Evolutionary conservation across 805 yeast genomes (phyloP).

Genomic region (Suhomyces canberraensis): DNA sequence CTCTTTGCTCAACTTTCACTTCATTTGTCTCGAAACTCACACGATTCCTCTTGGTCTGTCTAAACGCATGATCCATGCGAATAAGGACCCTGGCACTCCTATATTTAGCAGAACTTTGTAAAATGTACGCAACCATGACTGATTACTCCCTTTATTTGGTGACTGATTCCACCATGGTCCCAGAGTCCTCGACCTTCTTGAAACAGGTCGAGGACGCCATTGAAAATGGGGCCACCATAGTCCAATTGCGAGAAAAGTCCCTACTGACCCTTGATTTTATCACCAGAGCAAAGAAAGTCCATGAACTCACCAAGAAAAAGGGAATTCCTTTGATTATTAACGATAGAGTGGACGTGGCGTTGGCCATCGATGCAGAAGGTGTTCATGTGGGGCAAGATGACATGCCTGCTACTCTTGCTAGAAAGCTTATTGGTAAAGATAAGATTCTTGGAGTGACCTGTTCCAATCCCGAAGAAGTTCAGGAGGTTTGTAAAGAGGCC

Average conservation of each 20-base stretch:
- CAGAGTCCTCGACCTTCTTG: slow-evolving; percentile 45
- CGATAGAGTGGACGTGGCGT: slow-evolving; percentile 83
- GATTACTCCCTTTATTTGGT: slow-evolving; percentile 73
- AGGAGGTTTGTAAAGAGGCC: slow-evolving; percentile 44
- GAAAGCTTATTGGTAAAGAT: slow-evolving; percentile 65
- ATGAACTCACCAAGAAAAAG: slow-evolving; percentile 53
- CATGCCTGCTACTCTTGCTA: slow-evolving; percentile 58
- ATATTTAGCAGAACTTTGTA: too few species aligned
- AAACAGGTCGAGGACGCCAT: slow-evolving; percentile 65
- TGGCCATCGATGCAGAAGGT: slow-evolving; percentile 88
- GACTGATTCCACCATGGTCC: slow-evolving; percentile 75
- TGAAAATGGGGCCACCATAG: slow-evolving; percentile 70
- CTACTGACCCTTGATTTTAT: slow-evolving; percentile 67
- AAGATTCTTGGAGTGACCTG: slow-evolving; percentile 82
- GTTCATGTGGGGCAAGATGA: slow-evolving; percentile 93
- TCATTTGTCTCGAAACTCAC: too few species aligned
- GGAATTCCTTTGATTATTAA: slow-evolving; percentile 79
- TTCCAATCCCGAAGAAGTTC: slow-evolving; percentile 53
- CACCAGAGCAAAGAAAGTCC: slow-evolving; percentile 56
- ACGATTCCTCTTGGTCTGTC: too few species aligned
- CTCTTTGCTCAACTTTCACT: too few species aligned
- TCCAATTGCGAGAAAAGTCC: slow-evolving; percentile 80
- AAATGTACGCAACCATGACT: slow-evolving; percentile 16
- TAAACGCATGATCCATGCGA: too few species aligned
- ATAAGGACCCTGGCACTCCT: too few species aligned